phyloP scores from a whole-genome alignment of 148 eudicot genomes.

The Pouteria glomerata region DNA sequence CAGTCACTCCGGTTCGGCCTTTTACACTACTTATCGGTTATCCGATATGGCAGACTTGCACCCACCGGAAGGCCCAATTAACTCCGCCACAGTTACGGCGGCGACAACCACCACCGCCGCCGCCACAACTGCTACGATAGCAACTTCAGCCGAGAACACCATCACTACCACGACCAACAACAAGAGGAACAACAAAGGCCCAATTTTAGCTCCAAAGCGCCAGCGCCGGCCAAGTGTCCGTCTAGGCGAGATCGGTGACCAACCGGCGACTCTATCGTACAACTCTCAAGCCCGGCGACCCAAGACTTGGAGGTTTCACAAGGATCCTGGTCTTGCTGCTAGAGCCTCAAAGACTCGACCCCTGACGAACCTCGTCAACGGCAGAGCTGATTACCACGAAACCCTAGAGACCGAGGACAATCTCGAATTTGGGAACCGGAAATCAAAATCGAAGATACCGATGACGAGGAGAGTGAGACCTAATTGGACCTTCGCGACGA shows the following conservation, averaged over 20 bases:
- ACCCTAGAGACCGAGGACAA: conserved; percentile 14
- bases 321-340: conserved; percentile 2
- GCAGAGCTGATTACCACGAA: not conserved
- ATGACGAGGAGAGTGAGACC: conserved; percentile 22
- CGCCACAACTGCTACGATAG: conserved; percentile 14
- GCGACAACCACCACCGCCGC: not conserved
- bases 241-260: conserved; percentile 42
- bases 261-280: conserved; percentile 14
- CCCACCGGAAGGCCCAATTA: conserved; percentile 1
- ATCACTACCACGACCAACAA: not conserved
- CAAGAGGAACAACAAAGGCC: not conserved
- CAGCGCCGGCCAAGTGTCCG: conserved; percentile 49
- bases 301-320: conserved; percentile 28
- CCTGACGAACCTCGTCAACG: conserved; percentile 28
- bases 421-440: not conserved
- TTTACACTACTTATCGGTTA: too few species aligned
- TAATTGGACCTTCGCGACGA: conserved; percentile 16
- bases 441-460: conserved; percentile 13
- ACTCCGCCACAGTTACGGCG: not conserved
- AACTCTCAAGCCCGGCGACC: conserved; percentile 17
- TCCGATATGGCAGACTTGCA: conserved; percentile 13
- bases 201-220: conserved; percentile 23
- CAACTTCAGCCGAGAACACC: conserved; percentile 25
- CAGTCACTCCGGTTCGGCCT: too few species aligned
- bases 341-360: conserved; percentile 30